Conservation (phyloP, 2,329 filamentous ascomycete genomes). For the Paecilomyces variotii region DNA sequence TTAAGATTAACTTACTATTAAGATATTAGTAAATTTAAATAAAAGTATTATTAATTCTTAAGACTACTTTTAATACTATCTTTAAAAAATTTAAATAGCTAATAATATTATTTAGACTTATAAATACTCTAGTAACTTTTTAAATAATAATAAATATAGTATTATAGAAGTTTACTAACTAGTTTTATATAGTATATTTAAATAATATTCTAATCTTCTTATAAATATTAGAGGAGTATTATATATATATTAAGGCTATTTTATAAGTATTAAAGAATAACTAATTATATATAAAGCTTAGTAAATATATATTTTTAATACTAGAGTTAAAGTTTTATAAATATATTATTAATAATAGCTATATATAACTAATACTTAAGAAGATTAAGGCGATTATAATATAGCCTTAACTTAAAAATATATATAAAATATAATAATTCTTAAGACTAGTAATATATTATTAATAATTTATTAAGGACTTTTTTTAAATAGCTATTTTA, state of each 20-base stretch:
- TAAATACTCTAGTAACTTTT: background rate
- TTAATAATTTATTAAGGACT: background rate
- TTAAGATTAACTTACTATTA: background rate
- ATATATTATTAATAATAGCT: background rate
- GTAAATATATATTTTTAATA: background rate
- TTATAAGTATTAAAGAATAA: too few relatives aligned
- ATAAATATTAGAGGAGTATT: background rate
- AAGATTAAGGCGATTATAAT: background rate
- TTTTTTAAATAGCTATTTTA: background rate
- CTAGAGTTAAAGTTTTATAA: background rate
- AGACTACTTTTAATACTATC: background rate
- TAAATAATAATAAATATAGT: background rate
- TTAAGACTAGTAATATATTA: background rate
- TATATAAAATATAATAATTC: background rate
- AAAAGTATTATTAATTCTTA: background rate
- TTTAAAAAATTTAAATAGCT: background rate
- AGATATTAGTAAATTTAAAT: background rate
- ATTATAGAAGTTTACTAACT: background rate
- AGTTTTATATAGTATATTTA: background rate
- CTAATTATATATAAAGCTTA: background rate
- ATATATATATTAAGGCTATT: too few relatives aligned
- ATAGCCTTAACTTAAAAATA: background rate
- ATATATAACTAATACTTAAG: background rate
- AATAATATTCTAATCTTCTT: background rate
- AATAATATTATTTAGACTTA: background rate